These are phyloP conservation scores for Skeletonema potamos DNA, from an alignment of 108 stramenopile genomes.

Conservation along the genomic window DNA sequence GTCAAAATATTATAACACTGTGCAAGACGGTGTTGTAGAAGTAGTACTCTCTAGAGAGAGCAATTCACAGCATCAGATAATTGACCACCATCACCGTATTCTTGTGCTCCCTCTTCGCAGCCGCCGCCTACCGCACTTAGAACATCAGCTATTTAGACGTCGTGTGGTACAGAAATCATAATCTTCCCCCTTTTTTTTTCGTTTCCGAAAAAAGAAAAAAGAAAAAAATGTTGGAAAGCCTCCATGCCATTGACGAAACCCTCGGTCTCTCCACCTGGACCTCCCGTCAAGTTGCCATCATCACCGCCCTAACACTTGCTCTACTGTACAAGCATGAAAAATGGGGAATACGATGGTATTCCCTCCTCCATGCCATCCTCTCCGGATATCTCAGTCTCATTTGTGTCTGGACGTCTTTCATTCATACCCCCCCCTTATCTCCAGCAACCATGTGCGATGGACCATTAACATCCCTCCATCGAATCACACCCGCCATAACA, in stretches of 20 bases:
- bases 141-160: too few relatives aligned
- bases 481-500: slow-evolving; percentile 65
- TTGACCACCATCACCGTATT: too few relatives aligned
- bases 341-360: slow-evolving; percentile 56
- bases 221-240: not conserved
- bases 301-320: not conserved
- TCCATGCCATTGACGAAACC: not conserved
- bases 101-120: too few relatives aligned
- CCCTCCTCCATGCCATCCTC: slow-evolving; percentile 47
- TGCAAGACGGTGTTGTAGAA: too few relatives aligned
- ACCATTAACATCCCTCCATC: slow-evolving; percentile 62
- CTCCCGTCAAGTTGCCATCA: not conserved
- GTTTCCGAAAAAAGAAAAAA: too few relatives aligned
- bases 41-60: too few relatives aligned
- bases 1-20: too few relatives aligned
- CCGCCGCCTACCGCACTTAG: too few relatives aligned
- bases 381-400: slow-evolving; percentile 36
- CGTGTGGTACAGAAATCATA: too few relatives aligned
- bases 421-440: not conserved
- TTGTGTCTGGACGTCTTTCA: slow-evolving; percentile 21
- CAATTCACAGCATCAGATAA: too few relatives aligned
- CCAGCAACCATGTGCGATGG: slow-evolving; percentile 38
- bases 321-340: not conserved
- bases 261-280: not conserved
- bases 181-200: too few relatives aligned